Conservation (phyloP, 257 asterid genomes). For the Solanum sparsipilum region DNA sequence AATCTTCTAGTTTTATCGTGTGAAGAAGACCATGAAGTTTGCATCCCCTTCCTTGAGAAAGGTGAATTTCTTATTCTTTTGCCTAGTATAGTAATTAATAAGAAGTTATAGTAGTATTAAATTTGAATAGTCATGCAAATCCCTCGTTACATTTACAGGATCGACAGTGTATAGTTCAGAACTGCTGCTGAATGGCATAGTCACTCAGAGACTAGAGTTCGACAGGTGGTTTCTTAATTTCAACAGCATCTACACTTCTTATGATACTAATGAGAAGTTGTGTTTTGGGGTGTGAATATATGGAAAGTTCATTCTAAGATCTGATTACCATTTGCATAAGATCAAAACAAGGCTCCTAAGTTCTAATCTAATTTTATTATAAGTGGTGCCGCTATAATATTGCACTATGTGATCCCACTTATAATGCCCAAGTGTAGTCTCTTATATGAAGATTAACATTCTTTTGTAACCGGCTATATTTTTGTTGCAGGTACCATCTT, state of each 20-base stretch:
- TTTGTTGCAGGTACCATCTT: constrained; percentile 55
- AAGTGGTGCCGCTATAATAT: not conserved
- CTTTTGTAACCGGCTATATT: not conserved
- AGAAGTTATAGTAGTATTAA: not conserved
- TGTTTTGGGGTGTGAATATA: not conserved
- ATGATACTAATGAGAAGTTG: not conserved
- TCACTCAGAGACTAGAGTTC: constrained; percentile 82
- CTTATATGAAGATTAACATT: not conserved
- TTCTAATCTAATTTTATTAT: not conserved
- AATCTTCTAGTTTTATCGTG: constrained; percentile 77
- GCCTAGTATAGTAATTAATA: not conserved
- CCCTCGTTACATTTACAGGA: constrained; percentile 38
- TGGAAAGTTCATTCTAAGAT: not conserved
- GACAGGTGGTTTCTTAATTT: constrained; percentile 44
- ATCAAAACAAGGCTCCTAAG: not conserved
- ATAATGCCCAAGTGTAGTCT: not conserved
- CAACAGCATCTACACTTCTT: not conserved
- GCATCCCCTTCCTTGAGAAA: constrained; percentile 82
- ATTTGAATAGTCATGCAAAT: not conserved
- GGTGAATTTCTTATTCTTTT: constrained; percentile 29
- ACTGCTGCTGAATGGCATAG: constrained; percentile 87
- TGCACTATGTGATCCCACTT: not conserved
- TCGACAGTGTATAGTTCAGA: constrained; percentile 76
- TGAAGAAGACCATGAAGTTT: constrained; percentile 79
- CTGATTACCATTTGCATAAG: not conserved